Evolutionary conservation across 2,329 filamentous ascomycete species (phyloP).

Genomic region (Aureobasidium sp.): DNA sequence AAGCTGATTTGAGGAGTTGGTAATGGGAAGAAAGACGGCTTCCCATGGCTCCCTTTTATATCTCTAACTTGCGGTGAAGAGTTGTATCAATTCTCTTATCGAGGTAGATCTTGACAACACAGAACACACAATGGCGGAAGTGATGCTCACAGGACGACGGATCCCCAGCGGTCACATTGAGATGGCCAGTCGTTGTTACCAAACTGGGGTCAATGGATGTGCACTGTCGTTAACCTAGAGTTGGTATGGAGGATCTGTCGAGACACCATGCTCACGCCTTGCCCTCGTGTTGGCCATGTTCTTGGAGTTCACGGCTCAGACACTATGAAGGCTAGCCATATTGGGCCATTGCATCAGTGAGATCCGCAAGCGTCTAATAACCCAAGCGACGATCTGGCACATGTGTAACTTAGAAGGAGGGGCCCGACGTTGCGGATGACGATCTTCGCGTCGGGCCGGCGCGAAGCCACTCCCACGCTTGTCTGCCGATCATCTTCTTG

Average conservation of each 20-base stretch:
- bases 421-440: not conserved
- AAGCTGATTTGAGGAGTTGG: not conserved
- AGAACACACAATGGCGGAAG: not conserved
- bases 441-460: constrained; percentile 7
- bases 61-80: not conserved
- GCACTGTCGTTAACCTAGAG: not conserved
- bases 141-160: not conserved
- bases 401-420: not conserved
- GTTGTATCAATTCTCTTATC: not conserved
- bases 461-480: constrained; percentile 2
- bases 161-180: not conserved
- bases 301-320: not conserved
- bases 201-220: not conserved
- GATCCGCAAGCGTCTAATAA: not conserved
- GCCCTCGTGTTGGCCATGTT: constrained; percentile 5
- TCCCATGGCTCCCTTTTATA: not conserved
- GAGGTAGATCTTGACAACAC: not conserved
- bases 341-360: not conserved
- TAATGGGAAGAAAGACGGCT: not conserved
- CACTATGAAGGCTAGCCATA: not conserved
- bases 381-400: no score
- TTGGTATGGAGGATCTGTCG: not conserved
- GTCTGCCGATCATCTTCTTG: not conserved
- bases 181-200: constrained; percentile 6
- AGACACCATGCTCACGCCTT: not conserved